phyloP scores from a whole-genome alignment of 2,329 filamentous ascomycete genomes.

The Trichoderma polysporum region DNA sequence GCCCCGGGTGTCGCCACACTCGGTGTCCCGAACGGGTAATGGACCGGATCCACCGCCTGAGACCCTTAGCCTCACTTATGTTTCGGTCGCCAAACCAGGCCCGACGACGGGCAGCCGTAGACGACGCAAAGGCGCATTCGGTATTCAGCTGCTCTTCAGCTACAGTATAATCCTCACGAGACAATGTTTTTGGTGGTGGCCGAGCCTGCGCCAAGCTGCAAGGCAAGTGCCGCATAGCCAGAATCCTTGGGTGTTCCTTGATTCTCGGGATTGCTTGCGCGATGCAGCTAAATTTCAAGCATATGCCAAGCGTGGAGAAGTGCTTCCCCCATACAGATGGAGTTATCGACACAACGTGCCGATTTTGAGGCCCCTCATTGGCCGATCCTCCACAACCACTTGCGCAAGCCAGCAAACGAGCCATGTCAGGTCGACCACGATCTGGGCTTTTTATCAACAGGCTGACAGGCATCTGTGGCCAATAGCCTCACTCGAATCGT shows the following conservation, averaged over 20 bases:
- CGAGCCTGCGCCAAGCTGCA: constrained; percentile 1
- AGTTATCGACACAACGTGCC: constrained; percentile 16
- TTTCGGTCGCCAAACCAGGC: constrained; percentile 17
- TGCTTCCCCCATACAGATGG: constrained; percentile 11
- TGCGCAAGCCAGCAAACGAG: background rate
- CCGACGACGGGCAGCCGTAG: background rate
- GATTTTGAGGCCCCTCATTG: constrained; percentile 11
- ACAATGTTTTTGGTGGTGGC: background rate
- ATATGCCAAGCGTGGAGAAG: constrained; percentile 9
- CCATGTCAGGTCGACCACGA: background rate
- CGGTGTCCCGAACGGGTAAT: constrained; percentile 19
- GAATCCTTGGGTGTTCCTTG: background rate
- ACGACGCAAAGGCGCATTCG: background rate
- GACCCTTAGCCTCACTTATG: background rate
- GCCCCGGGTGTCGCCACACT: constrained; percentile 2
- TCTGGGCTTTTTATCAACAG: background rate
- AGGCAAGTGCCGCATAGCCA: constrained; percentile 3
- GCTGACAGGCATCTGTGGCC: constrained; percentile 8
- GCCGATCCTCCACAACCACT: constrained; percentile 9
- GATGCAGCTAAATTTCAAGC: constrained; percentile 16
- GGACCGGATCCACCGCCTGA: background rate
- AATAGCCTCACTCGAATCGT: constrained; percentile 3
- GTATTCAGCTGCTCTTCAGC: constrained; percentile 6
- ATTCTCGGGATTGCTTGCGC: background rate
- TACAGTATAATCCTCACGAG: background rate